Base-by-base conservation (phyloP, 257 asterid species). In the Gentiana macrophylla region DNA sequence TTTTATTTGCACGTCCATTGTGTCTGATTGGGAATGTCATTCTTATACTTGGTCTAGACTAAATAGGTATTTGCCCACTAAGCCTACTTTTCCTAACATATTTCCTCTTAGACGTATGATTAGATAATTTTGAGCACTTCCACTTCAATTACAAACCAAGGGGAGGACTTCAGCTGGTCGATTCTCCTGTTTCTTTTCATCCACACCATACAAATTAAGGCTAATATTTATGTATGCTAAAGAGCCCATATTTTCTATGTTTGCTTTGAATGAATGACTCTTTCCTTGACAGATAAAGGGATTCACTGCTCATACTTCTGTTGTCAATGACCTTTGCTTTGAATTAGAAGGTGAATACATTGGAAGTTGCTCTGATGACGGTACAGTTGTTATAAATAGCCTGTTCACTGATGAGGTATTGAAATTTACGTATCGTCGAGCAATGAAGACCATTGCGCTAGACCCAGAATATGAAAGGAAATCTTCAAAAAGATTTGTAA, bases 291-390 rank as follows among this genome's bases (percentile, higher is more conserved):
- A 92, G 99, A 81, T 92, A 41, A 88, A 89, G 74, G 97, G 84
- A 69, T 88, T 83, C 73, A 65, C 74, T 53, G 83, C 86, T 63
- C 99, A 92, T 60, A 74, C 95, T 53, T 94, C 89, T 78, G 86
- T 91, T n/a, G 97, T 92, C 69, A 88, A 92, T 69, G 95, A 92
- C 76, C 87, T 92, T 60, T 80, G 84, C 84, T 92, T 92, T 65
- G 99, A 92, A 55, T 50, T 74, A 55, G 99, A 92, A 70, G 99
- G 97, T 53, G 99, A 92, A 88, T 92, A 73, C 77, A 75, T 92
- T 68, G 99, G 94, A 70, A 92, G 99, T 86, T 92, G 99, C 87
- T 88, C 99, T 49, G 99, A 88, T 73, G 97, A 92, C 74, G 97
- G 97, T 63, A 83, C 94, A 75, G 94, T 92, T 67, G 79, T 83